These are phyloP conservation scores for Coffea eugenioides DNA, from an alignment of 257 asterid genomes.

Conservation along the genomic window DNA sequence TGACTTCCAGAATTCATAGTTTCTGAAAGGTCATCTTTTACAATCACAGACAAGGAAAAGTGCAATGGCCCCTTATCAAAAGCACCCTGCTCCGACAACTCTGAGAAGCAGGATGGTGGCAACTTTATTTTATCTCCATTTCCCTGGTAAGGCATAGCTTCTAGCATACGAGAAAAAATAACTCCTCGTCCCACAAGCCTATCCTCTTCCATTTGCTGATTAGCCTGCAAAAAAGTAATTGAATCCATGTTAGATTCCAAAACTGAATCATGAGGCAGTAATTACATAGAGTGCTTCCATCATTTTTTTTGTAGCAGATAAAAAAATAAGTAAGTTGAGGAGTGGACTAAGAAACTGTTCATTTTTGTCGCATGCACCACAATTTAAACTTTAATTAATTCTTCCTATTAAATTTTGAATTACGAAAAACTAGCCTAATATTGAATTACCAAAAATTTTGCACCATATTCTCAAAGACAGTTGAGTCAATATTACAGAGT, in stretches of 20 bases:
- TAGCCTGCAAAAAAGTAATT: conserved; percentile 42
- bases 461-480: not conserved
- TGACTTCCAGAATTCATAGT: conserved; percentile 28
- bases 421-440: not conserved
- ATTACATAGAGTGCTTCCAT: not conserved
- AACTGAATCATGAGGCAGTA: not conserved
- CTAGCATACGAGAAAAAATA: conserved; percentile 60
- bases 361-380: too few species aligned
- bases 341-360: too few species aligned
- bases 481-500: not conserved
- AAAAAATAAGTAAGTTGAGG: too few species aligned
- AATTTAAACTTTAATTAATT: too few species aligned
- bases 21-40: conserved; percentile 33
- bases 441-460: not conserved
- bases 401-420: too few species aligned
- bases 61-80: conserved; percentile 96
- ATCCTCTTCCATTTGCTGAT: conserved; percentile 63
- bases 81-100: conserved; percentile 82
- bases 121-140: conserved; percentile 86
- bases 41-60: conserved; percentile 62
- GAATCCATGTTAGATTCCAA: not conserved
- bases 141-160: conserved; percentile 76
- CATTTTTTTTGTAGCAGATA: too few species aligned
- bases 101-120: conserved; percentile 89
- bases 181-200: conserved; percentile 72